phyloP scores from a whole-genome alignment of 179 eudicot genomes.

The Sideroxylon spinosum region DNA sequence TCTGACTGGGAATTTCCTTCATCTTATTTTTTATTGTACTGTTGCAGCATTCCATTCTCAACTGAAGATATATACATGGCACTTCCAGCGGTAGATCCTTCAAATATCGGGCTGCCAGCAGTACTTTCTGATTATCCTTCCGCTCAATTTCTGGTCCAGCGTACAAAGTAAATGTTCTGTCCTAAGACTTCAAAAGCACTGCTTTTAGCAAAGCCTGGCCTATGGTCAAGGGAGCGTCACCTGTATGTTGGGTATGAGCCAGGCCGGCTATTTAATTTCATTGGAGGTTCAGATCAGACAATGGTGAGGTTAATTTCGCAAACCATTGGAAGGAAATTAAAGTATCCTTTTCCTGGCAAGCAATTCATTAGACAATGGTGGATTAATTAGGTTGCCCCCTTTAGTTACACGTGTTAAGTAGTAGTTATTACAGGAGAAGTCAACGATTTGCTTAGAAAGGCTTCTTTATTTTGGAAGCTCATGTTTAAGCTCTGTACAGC shows the following conservation, averaged over 20 bases:
- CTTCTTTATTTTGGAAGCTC: slow-evolving; percentile 14
- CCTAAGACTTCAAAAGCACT: not conserved
- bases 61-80: slow-evolving; percentile 96
- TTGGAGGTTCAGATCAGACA: not conserved
- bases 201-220: slow-evolving; percentile 10
- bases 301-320: not conserved
- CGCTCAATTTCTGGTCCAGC: slow-evolving; percentile 56
- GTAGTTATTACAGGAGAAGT: slow-evolving; percentile 5
- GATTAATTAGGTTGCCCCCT: not conserved
- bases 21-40: slow-evolving; percentile 8
- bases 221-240: not conserved
- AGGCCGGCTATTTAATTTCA: not conserved
- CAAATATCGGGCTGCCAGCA: slow-evolving; percentile 58
- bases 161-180: slow-evolving; percentile 22
- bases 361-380: not conserved
- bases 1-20: not conserved
- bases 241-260: not conserved
- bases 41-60: slow-evolving; percentile 87
- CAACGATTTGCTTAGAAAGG: slow-evolving; percentile 14
- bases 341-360: not conserved
- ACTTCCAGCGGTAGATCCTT: slow-evolving; percentile 74
- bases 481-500: slow-evolving; percentile 25
- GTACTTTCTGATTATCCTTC: slow-evolving; percentile 60
- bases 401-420: slow-evolving; percentile 1
- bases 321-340: slow-evolving; percentile 7